A percentile compares a stretch with the other conserved stretches of the same genome.
These are phyloP conservation scores for Tylopilus rubrobrunneus DNA, from an alignment of 768 basidiomycete species.

Conservation along the genomic window DNA sequence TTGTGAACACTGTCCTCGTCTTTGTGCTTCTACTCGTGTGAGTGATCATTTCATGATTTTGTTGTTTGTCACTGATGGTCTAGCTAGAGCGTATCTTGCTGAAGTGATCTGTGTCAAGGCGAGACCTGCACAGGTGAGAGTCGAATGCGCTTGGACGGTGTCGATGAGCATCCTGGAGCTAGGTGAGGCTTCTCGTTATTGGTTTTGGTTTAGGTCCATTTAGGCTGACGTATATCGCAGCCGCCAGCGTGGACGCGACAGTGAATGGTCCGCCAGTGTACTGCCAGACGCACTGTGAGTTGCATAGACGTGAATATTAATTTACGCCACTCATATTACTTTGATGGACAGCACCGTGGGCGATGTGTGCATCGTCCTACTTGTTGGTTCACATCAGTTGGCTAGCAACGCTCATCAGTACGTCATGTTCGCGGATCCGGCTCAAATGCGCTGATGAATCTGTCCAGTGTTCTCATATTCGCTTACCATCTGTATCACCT, in stretches of 20 bases:
- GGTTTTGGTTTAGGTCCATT: not conserved
- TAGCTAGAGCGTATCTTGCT: constrained; percentile 29
- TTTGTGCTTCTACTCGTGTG: constrained; percentile 31
- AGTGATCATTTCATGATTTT: constrained; percentile 10
- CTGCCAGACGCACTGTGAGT: constrained; percentile 37
- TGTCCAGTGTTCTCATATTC: constrained; percentile 51
- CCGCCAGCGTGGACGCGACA: constrained; percentile 46
- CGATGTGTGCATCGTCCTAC: constrained; percentile 44
- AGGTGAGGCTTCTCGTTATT: constrained; percentile 33
- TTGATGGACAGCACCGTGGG: constrained; percentile 33
- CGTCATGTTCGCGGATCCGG: constrained; percentile 18
- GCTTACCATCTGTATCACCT: constrained; percentile 45
- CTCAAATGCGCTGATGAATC: not conserved
- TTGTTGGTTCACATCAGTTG: constrained; percentile 47
- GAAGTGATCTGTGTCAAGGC: constrained; percentile 35
- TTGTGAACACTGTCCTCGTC: constrained; percentile 42
- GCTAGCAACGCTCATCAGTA: constrained; percentile 46
- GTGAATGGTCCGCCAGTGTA: constrained; percentile 38
- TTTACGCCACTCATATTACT: constrained; percentile 4
- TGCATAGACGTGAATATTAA: not conserved
- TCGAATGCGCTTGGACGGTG: constrained; percentile 58
- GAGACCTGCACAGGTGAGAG: constrained; percentile 40
- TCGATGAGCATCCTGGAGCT: constrained; percentile 47
- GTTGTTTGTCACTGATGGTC: not conserved
- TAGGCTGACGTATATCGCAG: constrained; percentile 27